These are phyloP conservation scores for Citrus cavaleriei DNA, from an alignment of 345 rosid genomes.

Conservation along the genomic window DNA sequence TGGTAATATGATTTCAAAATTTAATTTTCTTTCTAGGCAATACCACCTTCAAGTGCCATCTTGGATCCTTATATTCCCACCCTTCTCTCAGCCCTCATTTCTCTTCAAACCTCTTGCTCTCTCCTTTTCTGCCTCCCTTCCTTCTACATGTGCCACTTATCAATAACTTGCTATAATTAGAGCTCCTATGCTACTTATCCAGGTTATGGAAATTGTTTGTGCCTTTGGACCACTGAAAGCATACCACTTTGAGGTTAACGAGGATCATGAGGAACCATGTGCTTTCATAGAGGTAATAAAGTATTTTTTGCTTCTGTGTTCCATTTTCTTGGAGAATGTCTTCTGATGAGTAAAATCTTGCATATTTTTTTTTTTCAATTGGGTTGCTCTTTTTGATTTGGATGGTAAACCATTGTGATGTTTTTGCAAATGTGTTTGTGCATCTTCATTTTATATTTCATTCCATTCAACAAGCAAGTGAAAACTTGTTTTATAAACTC, in stretches of 20 bases:
- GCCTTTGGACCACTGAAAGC: slow-evolving; percentile 86
- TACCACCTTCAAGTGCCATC: slow-evolving; percentile 1
- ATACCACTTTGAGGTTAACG: slow-evolving; percentile 48
- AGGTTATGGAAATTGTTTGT: slow-evolving; percentile 84
- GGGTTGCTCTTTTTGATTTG: not conserved
- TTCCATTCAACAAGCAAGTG: not conserved
- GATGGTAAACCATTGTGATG: not conserved
- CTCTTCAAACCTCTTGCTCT: not conserved
- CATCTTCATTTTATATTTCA: not conserved
- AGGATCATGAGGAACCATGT: slow-evolving; percentile 31
- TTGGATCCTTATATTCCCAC: slow-evolving; percentile 4
- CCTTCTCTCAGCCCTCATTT: not conserved
- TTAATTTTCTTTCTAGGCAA: not conserved
- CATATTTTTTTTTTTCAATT: not conserved
- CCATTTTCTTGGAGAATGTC: slow-evolving; percentile 4
- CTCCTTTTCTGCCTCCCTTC: not conserved
- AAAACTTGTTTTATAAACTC: not conserved
- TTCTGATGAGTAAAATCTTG: not conserved
- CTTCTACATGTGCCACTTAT: not conserved
- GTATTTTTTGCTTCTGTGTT: slow-evolving; percentile 12
- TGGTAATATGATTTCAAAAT: slow-evolving; percentile 48
- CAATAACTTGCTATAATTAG: not conserved
- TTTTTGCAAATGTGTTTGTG: not conserved
- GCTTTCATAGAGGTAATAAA: slow-evolving; percentile 84
- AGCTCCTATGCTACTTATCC: slow-evolving; percentile 27